A percentile compares a stretch with the other conserved stretches of the same genome.
phyloP scores from a whole-genome alignment of 345 rosid species.

The Nasturtium officinale region DNA sequence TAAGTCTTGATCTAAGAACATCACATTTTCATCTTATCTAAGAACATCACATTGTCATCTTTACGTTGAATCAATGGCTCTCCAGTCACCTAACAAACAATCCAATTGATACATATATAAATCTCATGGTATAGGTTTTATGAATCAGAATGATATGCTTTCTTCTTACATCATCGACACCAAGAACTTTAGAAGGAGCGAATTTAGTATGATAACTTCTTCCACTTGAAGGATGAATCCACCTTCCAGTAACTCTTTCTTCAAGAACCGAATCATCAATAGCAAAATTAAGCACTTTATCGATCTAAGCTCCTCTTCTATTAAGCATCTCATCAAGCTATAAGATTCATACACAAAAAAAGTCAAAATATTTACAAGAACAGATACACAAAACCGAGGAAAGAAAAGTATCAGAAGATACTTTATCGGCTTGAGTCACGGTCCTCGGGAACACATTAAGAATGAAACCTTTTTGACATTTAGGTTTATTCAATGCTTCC shows the following conservation, averaged over 20 bases:
- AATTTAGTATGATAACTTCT: slow-evolving; percentile 86
- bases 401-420: slow-evolving; percentile 4
- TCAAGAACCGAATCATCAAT: slow-evolving; percentile 86
- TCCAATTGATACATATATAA: background rate
- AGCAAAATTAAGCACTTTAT: slow-evolving; percentile 86
- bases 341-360: background rate
- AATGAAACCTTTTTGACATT: slow-evolving; percentile 90
- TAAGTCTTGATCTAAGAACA: slow-evolving; percentile 88
- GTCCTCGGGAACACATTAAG: slow-evolving; percentile 98
- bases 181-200: slow-evolving; percentile 83
- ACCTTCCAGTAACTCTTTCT: slow-evolving; percentile 96
- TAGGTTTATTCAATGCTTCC: slow-evolving; percentile 92
- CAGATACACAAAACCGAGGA: background rate
- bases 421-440: slow-evolving; percentile 89
- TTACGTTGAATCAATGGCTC: slow-evolving; percentile 89
- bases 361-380: background rate
- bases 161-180: slow-evolving; percentile 84
- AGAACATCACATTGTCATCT: slow-evolving; percentile 89
- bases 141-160: slow-evolving; percentile 9
- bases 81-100: slow-evolving; percentile 69
- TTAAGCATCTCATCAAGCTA: slow-evolving; percentile 97
- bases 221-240: slow-evolving; percentile 98
- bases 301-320: slow-evolving; percentile 71
- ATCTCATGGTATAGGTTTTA: no score
- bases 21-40: slow-evolving; percentile 91